These are phyloP conservation scores for Anthostomella pinea DNA, from an alignment of 2,329 filamentous ascomycete species.

Conservation along the genomic window DNA sequence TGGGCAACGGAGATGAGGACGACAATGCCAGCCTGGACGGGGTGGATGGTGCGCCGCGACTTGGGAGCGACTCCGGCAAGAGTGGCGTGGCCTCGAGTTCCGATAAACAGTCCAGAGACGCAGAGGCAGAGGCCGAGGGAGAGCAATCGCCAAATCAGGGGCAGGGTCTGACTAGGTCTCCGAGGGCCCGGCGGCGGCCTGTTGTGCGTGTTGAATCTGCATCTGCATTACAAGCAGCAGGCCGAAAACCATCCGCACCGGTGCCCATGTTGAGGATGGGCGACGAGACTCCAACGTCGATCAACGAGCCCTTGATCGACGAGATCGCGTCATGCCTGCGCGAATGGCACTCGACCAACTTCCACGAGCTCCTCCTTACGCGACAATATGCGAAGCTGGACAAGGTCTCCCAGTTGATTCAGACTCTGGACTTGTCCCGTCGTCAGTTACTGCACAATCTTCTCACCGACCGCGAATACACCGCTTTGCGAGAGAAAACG, in stretches of 20 bases:
- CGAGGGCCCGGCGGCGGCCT: no score
- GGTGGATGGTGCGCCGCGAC: slow-evolving; percentile 31
- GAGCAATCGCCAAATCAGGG: slow-evolving; percentile 23
- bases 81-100: slow-evolving; percentile 45
- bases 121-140: slow-evolving; percentile 16
- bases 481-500: slow-evolving; percentile 77
- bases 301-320: slow-evolving; percentile 87
- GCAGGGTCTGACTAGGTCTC: not conserved
- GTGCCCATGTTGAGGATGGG: slow-evolving; percentile 98
- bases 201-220: no score
- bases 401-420: slow-evolving; percentile 75
- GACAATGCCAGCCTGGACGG: slow-evolving; percentile 34
- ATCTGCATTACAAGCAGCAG: no score
- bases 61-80: slow-evolving; percentile 52
- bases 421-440: slow-evolving; percentile 77
- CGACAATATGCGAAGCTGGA: slow-evolving; percentile 80
- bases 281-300: slow-evolving; percentile 89
- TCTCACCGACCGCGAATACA: slow-evolving; percentile 80
- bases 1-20: slow-evolving; percentile 68
- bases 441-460: slow-evolving; percentile 94
- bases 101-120: slow-evolving; percentile 32
- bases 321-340: slow-evolving; percentile 95
- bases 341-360: slow-evolving; percentile 97
- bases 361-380: slow-evolving; percentile 84
- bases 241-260: slow-evolving; percentile 86